Evolutionary conservation across 2,329 filamentous ascomycete species (phyloP).

Genomic region (Lecanosticta acicola): DNA sequence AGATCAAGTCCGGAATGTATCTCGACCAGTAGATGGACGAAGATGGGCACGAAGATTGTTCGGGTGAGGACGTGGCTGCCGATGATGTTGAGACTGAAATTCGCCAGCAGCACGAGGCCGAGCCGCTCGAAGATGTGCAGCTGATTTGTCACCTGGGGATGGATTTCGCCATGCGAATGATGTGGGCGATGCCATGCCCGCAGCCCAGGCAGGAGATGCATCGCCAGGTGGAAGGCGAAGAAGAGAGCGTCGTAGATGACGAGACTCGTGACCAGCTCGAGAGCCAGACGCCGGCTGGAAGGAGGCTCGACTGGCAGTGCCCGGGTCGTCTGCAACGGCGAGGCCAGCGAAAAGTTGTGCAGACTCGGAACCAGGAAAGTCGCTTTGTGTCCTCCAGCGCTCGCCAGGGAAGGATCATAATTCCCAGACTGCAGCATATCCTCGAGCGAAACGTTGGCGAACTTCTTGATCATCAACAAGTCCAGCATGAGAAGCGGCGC

Average conservation of each 20-base stretch:
- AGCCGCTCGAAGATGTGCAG: constrained; percentile 24
- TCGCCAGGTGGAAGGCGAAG: constrained; percentile 27
- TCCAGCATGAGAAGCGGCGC: constrained; percentile 25
- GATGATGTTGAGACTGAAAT: constrained; percentile 30
- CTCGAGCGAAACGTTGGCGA: constrained; percentile 20
- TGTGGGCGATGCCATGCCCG: constrained; percentile 21
- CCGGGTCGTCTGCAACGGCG: constrained; percentile 20
- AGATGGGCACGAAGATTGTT: constrained; percentile 27
- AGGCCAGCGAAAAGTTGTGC: constrained; percentile 22
- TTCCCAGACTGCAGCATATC: constrained; percentile 22
- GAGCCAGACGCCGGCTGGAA: constrained; percentile 21
- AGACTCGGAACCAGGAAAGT: constrained; percentile 23
- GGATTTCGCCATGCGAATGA: constrained; percentile 27
- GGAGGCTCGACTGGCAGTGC: constrained; percentile 21
- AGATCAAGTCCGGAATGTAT: constrained; percentile 28
- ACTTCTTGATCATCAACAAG: constrained; percentile 31
- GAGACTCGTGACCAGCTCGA: constrained; percentile 22
- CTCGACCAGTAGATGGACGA: constrained; percentile 27
- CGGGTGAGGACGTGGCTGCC: constrained; percentile 27
- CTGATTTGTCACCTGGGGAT: constrained; percentile 30
- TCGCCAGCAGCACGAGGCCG: constrained; percentile 26
- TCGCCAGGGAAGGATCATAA: constrained; percentile 13
- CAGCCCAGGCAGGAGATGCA: constrained; percentile 22
- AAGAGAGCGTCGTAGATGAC: constrained; percentile 29
- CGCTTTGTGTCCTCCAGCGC: constrained; percentile 1